Conservation (phyloP, 1,139 yeast species). For the Hyphopichia fennica region DNA sequence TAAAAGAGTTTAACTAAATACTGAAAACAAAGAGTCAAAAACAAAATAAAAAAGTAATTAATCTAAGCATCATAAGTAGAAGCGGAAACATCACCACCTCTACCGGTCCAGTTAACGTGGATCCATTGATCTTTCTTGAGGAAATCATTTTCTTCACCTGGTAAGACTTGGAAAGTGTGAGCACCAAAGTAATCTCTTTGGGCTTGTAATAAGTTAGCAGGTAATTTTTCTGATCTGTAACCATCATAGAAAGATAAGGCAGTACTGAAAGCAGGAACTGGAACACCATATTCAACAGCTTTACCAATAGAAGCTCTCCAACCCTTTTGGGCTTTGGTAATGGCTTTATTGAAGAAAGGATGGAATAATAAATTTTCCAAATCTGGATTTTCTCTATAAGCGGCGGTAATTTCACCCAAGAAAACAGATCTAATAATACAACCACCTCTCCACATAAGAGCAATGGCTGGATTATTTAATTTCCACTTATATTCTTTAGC, state of each 20-base stretch:
- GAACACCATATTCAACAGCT: slow-evolving; percentile 85
- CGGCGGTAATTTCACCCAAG: slow-evolving; percentile 95
- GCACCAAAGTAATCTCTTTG: slow-evolving; percentile 99
- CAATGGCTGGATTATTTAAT: slow-evolving; percentile 96
- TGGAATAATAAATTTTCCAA: slow-evolving; percentile 94
- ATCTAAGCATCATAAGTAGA: slow-evolving; percentile 86
- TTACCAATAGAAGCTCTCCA: slow-evolving; percentile 88
- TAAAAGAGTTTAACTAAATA: neutral
- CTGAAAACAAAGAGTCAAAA: neutral
- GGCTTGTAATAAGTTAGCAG: slow-evolving; percentile 98
- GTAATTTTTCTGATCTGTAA: slow-evolving; percentile 92
- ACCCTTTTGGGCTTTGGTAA: slow-evolving; percentile 89
- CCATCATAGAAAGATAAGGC: slow-evolving; percentile 99
- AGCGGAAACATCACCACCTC: slow-evolving; percentile 97
- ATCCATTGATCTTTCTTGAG: slow-evolving; percentile 81
- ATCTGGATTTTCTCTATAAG: slow-evolving; percentile 91
- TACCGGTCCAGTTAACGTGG: slow-evolving; percentile 99
- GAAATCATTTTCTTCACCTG: slow-evolving; percentile 74
- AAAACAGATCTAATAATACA: slow-evolving; percentile 98
- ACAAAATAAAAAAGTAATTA: neutral
- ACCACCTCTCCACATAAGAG: slow-evolving; percentile 99
- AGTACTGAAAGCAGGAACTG: slow-evolving; percentile 96
- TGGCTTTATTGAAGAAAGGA: slow-evolving; percentile 91
- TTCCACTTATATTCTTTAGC: slow-evolving; percentile 97
- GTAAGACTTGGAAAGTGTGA: slow-evolving; percentile 95